Conservation (phyloP, 768 basidiomycete species). For the Lactifluus volemus region DNA sequence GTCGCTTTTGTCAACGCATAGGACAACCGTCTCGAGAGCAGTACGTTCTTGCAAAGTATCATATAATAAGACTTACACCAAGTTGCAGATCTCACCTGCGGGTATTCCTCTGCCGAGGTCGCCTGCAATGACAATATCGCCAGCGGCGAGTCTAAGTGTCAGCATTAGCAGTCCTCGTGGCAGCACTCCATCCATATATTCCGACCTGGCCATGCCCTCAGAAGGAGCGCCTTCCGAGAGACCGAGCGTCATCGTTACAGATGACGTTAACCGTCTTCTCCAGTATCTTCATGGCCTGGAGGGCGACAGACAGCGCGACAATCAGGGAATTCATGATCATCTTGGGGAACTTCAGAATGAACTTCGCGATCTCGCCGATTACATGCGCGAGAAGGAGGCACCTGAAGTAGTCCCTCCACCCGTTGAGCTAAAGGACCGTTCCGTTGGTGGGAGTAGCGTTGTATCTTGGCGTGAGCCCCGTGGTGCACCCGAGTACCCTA, state of each 20-base stretch:
- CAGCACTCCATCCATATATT: slow-evolving; percentile 40
- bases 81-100: slow-evolving; percentile 25
- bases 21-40: slow-evolving; percentile 22
- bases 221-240: slow-evolving; percentile 21
- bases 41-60: slow-evolving; percentile 20
- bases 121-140: slow-evolving; percentile 30
- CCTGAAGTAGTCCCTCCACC: slow-evolving; percentile 3
- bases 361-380: slow-evolving; percentile 45
- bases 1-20: slow-evolving; percentile 42
- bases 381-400: slow-evolving; percentile 17
- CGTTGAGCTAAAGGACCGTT: slow-evolving; percentile 7
- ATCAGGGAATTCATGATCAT: slow-evolving; percentile 53
- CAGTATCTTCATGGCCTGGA: slow-evolving; percentile 58
- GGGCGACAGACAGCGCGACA: slow-evolving; percentile 52
- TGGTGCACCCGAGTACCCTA: slow-evolving; percentile 13
- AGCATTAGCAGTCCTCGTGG: slow-evolving; percentile 43
- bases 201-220: slow-evolving; percentile 35
- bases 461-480: slow-evolving; percentile 26
- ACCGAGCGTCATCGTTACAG: slow-evolving; percentile 38
- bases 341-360: slow-evolving; percentile 64
- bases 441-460: slow-evolving; percentile 27
- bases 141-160: slow-evolving; percentile 37
- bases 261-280: slow-evolving; percentile 44
- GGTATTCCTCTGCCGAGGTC: slow-evolving; percentile 27
- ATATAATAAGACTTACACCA: slow-evolving; percentile 10